Evolutionary conservation across 371 early-diverging fungal species (phyloP).

Genomic region (Rhizoclosmatium hyalinum): DNA sequence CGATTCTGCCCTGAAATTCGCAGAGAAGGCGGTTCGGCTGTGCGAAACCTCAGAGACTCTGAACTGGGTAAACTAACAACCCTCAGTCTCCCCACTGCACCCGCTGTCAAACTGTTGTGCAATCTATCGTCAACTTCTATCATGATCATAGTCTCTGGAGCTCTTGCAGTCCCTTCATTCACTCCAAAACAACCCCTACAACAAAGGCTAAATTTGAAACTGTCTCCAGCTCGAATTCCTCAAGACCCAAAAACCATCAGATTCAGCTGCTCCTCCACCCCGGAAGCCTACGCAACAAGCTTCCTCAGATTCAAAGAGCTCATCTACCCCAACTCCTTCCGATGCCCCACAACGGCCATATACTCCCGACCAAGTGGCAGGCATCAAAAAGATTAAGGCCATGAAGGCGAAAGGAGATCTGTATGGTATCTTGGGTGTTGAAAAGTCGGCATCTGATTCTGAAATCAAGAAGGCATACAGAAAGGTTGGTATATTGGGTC

Average conservation of each 20-base stretch:
- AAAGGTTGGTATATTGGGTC: slow-evolving; percentile 67
- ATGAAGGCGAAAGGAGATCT: slow-evolving; percentile 75
- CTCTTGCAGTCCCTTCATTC: too few species aligned
- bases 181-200: too few species aligned
- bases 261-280: neutral
- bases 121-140: too few species aligned
- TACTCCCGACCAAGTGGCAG: slow-evolving; percentile 79
- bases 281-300: neutral
- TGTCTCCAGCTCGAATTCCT: slow-evolving; percentile 29
- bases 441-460: slow-evolving; percentile 77
- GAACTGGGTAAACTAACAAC: slow-evolving; percentile 48
- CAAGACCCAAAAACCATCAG: neutral
- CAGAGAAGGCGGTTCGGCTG: slow-evolving; percentile 79
- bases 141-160: too few species aligned
- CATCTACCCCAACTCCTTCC: neutral
- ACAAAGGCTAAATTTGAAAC: too few species aligned
- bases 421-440: slow-evolving; percentile 88
- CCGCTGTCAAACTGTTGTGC: too few species aligned
- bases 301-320: slow-evolving; percentile 24
- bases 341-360: slow-evolving; percentile 58
- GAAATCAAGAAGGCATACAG: slow-evolving; percentile 97
- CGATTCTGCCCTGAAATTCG: slow-evolving; percentile 77
- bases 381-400: slow-evolving; percentile 77
- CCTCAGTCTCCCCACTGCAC: too few species aligned
- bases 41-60: slow-evolving; percentile 76